phyloP scores from a whole-genome alignment of 257 asterid genomes.

The Thymus mandschuricus region DNA sequence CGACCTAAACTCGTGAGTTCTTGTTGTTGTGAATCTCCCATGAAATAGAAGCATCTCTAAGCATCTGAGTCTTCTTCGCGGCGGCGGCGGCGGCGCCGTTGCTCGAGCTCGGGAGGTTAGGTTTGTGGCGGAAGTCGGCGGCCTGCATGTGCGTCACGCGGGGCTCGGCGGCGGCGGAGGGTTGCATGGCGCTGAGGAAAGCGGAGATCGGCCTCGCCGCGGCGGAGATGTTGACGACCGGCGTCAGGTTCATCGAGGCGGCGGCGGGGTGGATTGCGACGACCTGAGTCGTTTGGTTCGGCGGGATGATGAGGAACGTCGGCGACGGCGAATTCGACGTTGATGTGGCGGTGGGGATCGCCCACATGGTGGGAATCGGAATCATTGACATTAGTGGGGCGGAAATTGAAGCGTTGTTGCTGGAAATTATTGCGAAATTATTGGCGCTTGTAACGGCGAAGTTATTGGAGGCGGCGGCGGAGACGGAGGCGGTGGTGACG shows the following conservation, averaged over 20 bases:
- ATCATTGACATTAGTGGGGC: constrained; percentile 66
- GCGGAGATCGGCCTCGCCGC: constrained; percentile 45
- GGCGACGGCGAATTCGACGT: constrained; percentile 42
- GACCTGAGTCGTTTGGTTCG: constrained; percentile 55
- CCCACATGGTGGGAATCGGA: constrained; percentile 52
- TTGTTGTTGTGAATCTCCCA: constrained; percentile 56
- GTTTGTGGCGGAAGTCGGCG: constrained; percentile 27
- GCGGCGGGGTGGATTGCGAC: constrained; percentile 48
- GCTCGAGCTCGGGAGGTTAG: constrained; percentile 42
- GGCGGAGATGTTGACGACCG: constrained; percentile 43
- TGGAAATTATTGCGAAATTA: constrained; percentile 38
- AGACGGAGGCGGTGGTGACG: background rate
- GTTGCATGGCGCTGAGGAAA: constrained; percentile 40
- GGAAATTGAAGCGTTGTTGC: constrained; percentile 41
- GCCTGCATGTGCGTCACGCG: constrained; percentile 38
- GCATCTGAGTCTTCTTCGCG: constrained; percentile 37
- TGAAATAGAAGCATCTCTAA: constrained; percentile 38
- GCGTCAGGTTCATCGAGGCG: constrained; percentile 34
- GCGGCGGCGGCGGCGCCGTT: constrained; percentile 16
- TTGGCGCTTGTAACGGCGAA: constrained; percentile 25
- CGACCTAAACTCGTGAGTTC: constrained; percentile 18
- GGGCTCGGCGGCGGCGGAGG: constrained; percentile 36
- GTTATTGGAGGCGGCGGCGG: constrained; percentile 1
- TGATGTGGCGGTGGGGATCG: constrained; percentile 43
- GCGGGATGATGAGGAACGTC: constrained; percentile 49